Conservation (phyloP, 371 early-diverging fungal genomes). For the Syncephalastrum sp. region DNA sequence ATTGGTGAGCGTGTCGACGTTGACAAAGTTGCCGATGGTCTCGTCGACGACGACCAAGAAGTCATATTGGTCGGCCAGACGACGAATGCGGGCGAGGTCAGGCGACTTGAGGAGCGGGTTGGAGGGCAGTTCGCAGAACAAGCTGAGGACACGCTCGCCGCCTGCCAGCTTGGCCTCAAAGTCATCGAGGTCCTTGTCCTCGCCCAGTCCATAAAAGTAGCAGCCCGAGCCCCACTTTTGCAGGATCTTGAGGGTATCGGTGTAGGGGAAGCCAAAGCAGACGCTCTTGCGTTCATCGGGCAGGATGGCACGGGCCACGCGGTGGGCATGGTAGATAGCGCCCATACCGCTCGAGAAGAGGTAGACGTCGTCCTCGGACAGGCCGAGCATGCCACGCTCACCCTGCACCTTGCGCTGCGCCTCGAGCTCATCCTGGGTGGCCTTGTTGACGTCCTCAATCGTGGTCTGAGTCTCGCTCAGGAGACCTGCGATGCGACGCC, state of each 20-base stretch:
- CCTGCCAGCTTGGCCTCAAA: conserved; percentile 61
- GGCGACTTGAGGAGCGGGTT: conserved; percentile 90
- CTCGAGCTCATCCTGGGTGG: conserved; percentile 24
- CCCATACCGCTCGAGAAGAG: conserved; percentile 91
- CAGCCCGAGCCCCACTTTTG: conserved; percentile 91
- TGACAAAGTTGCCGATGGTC: conserved; percentile 91
- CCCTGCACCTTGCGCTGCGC: conserved; percentile 29
- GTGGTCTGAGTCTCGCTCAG: conserved; percentile 32
- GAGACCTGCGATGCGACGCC: conserved; percentile 83
- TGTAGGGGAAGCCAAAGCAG: conserved; percentile 95
- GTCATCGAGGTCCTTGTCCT: conserved; percentile 65
- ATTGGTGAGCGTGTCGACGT: conserved; percentile 72
- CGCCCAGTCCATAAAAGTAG: conserved; percentile 84
- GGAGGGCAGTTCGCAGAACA: conserved; percentile 93
- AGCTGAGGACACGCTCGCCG: conserved; percentile 66
- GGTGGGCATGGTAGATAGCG: conserved; percentile 87
- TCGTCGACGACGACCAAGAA: conserved; percentile 91
- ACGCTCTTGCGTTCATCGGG: conserved; percentile 67
- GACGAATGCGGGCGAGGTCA: conserved; percentile 70
- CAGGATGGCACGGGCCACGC: conserved; percentile 50
- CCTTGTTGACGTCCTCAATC: conserved; percentile 25
- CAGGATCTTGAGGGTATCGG: conserved; percentile 92
- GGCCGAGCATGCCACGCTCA: conserved; percentile 50
- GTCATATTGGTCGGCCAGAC: conserved; percentile 72
- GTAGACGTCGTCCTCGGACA: conserved; percentile 80